Percentiles rank a stretch among this genome's conserved stretches.
Conservation (phyloP, 352 stramenopile species). For the Phytophthora chlamydospora region DNA sequence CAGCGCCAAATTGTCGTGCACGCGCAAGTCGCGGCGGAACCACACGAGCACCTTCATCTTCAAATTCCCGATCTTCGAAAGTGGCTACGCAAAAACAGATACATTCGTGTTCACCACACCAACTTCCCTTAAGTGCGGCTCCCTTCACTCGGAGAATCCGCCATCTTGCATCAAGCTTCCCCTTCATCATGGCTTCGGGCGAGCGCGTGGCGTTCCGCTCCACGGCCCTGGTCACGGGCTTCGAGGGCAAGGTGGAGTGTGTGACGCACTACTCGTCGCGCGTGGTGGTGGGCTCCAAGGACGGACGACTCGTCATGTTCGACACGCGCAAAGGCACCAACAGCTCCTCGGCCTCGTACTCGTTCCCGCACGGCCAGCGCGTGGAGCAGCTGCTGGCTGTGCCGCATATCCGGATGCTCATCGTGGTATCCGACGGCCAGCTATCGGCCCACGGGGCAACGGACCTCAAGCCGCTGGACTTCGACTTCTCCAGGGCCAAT, state of each 20-base stretch:
- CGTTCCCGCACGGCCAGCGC: slow-evolving; percentile 72
- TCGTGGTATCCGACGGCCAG: slow-evolving; percentile 80
- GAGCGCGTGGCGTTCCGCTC: slow-evolving; percentile 80
- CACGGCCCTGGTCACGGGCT: slow-evolving; percentile 71
- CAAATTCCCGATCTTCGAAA: too few relatives aligned
- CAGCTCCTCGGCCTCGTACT: slow-evolving; percentile 61
- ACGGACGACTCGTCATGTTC: slow-evolving; percentile 86
- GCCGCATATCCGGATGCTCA: slow-evolving; percentile 88
- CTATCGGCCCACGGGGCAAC: slow-evolving; percentile 77
- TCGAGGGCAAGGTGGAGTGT: slow-evolving; percentile 85
- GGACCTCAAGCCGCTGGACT: slow-evolving; percentile 75
- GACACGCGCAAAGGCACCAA: slow-evolving; percentile 85
- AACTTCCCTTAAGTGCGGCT: too few relatives aligned
- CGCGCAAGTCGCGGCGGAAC: slow-evolving; percentile 95
- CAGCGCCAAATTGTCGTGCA: slow-evolving; percentile 96
- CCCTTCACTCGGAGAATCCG: background rate
- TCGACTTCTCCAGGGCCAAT: slow-evolving; percentile 86
- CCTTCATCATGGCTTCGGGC: slow-evolving; percentile 31
- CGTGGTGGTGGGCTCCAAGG: slow-evolving; percentile 80
- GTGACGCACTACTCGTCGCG: slow-evolving; percentile 89
- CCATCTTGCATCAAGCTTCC: too few relatives aligned
- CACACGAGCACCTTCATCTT: slow-evolving; percentile 66
- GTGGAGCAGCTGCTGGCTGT: slow-evolving; percentile 86
- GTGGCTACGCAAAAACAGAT: too few relatives aligned
- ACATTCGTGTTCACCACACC: too few relatives aligned